A percentile compares a stretch with the other conserved stretches of the same genome.
These are phyloP conservation scores for Fusarium incarnatum DNA, from an alignment of 2,329 filamentous ascomycete species.

Conservation along the genomic window DNA sequence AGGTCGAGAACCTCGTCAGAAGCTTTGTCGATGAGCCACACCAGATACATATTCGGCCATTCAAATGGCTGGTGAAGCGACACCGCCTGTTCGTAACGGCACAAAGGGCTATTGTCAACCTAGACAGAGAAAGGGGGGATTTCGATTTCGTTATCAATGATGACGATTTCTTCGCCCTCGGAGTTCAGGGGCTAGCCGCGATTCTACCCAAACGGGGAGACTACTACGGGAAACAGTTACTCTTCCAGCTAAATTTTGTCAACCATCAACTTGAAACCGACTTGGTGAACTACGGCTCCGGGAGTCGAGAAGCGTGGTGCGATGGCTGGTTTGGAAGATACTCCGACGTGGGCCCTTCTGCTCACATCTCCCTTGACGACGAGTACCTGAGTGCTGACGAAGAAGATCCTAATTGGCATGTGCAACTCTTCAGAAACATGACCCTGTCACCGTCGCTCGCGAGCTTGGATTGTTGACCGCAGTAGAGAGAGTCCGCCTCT, in stretches of 20 bases:
- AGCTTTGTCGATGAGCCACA: too few relatives aligned
- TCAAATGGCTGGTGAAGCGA: background rate
- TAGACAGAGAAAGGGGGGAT: background rate
- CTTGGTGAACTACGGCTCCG: rapidly evolving
- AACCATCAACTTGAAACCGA: rapidly evolving
- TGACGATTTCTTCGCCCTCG: background rate
- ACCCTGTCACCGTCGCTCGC: background rate
- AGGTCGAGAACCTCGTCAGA: background rate
- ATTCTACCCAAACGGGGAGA: background rate
- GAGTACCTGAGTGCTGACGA: background rate
- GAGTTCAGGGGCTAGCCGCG: background rate
- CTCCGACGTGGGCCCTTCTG: background rate
- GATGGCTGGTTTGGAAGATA: slow-evolving; percentile 14
- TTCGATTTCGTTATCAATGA: background rate
- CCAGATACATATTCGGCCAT: background rate
- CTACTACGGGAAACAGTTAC: background rate
- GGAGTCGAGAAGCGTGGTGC: background rate
- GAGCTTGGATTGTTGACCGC: background rate
- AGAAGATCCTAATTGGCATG: background rate
- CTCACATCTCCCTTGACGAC: background rate
- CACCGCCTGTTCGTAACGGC: background rate
- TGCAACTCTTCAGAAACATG: too few relatives aligned
- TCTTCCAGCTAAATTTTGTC: background rate
- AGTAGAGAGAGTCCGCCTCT: background rate
- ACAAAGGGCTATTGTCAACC: background rate